phyloP scores from a whole-genome alignment of 2,329 filamentous ascomycete species.

The Daldinia sp. region DNA sequence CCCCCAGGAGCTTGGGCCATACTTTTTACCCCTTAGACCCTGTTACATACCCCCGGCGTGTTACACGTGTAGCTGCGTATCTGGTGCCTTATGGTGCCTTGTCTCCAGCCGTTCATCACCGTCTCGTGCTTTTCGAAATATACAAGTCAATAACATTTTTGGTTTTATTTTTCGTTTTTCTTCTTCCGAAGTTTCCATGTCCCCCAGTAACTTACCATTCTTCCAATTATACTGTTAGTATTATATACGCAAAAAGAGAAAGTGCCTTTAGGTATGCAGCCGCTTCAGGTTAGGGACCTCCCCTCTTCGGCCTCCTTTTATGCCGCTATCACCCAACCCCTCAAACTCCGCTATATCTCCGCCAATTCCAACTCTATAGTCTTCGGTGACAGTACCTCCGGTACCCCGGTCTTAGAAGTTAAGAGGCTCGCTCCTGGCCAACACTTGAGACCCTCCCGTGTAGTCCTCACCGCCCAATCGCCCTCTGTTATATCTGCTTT shows the following conservation, averaged over 20 bases:
- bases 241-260: neutral
- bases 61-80: constrained; percentile 39
- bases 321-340: constrained; percentile 79
- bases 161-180: neutral
- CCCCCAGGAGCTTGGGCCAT: constrained; percentile 21
- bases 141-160: constrained; percentile 17
- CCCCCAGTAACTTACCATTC: constrained; percentile 1
- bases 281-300: constrained; percentile 77
- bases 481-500: constrained; percentile 76
- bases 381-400: constrained; percentile 56
- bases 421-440: constrained; percentile 55
- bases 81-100: constrained; percentile 18
- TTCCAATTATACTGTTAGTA: neutral
- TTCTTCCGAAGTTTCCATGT: constrained; percentile 12
- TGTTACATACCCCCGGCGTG: constrained; percentile 7
- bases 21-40: constrained; percentile 10
- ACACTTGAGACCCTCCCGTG: constrained; percentile 59
- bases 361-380: constrained; percentile 56
- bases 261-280: constrained; percentile 46
- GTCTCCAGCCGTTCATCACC: constrained; percentile 13
- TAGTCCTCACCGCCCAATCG: constrained; percentile 77
- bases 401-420: constrained; percentile 58
- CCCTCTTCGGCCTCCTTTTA: constrained; percentile 87
- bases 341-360: constrained; percentile 78
- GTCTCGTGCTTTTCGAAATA: constrained; percentile 25